phyloP scores from a whole-genome alignment of 139 green algal species.

The Zygnema circumcarinatum region DNA sequence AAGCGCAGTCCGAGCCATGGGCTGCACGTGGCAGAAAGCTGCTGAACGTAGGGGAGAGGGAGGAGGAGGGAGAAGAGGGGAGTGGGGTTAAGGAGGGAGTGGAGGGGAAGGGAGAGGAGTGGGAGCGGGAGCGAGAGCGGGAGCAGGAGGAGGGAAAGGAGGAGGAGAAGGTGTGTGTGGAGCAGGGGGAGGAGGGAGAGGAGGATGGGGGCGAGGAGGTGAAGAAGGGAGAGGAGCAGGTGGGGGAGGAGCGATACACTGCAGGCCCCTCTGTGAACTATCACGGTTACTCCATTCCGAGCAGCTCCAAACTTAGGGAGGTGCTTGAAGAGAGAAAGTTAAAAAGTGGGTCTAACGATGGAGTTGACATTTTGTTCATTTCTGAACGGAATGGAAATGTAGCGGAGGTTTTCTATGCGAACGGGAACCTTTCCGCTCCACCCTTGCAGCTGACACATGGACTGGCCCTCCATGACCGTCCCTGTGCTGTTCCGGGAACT shows the following conservation, averaged over 20 bases:
- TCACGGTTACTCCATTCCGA: neutral
- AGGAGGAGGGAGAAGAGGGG: neutral
- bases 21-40: neutral
- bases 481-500: neutral
- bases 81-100: neutral
- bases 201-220: neutral
- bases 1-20: too few relatives aligned
- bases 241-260: neutral
- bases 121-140: neutral
- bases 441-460: conserved; percentile 17
- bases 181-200: neutral
- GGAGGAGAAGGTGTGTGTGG: neutral
- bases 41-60: neutral
- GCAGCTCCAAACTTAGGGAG: neutral
- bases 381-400: neutral
- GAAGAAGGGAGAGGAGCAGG: neutral
- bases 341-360: neutral
- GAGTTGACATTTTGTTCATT: neutral
- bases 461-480: conserved; percentile 19
- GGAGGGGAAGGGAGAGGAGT: neutral
- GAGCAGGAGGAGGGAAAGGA: neutral
- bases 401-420: neutral
- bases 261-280: neutral
- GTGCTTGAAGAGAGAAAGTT: too few relatives aligned
- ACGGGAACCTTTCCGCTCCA: too few relatives aligned